Conservation (phyloP, 2,329 filamentous ascomycete species). For the Blastomyces silverae region DNA sequence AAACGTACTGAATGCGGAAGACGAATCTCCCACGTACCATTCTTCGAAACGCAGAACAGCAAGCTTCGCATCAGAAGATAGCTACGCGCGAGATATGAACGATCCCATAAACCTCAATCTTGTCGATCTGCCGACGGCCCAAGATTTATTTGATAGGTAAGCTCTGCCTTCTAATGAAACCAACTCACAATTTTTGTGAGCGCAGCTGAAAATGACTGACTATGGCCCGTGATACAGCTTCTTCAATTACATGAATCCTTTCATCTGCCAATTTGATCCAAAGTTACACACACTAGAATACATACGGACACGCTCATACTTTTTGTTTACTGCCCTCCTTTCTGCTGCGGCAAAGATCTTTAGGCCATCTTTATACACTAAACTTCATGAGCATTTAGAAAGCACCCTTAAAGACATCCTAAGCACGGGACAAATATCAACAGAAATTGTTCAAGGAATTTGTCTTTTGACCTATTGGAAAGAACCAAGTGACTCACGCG, state of each 20-base stretch:
- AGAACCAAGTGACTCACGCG: slow-evolving; percentile 38
- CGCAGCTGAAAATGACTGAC: background rate
- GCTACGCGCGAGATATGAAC: slow-evolving; percentile 19
- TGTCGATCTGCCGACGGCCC: slow-evolving; percentile 26
- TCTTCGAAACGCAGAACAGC: slow-evolving; percentile 9
- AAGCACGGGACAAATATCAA: slow-evolving; percentile 33
- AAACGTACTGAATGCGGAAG: slow-evolving; percentile 22
- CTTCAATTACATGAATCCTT: slow-evolving; percentile 37
- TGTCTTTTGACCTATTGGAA: slow-evolving; percentile 39
- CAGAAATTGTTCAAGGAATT: slow-evolving; percentile 38
- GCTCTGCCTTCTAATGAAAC: slow-evolving; percentile 4
- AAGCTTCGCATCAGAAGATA: slow-evolving; percentile 7
- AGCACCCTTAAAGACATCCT: slow-evolving; percentile 28
- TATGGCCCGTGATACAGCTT: slow-evolving; percentile 27
- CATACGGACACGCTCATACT: slow-evolving; percentile 33
- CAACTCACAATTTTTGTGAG: background rate
- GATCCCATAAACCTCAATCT: slow-evolving; percentile 29
- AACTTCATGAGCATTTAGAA: slow-evolving; percentile 30
- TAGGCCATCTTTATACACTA: slow-evolving; percentile 30
- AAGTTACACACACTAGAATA: slow-evolving; percentile 36
- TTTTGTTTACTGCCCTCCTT: slow-evolving; percentile 34
- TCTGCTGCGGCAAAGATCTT: slow-evolving; percentile 36
- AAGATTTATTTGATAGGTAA: slow-evolving; percentile 30
- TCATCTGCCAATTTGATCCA: slow-evolving; percentile 39
- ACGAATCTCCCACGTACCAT: slow-evolving; percentile 15